These are phyloP conservation scores for Stagonosporopsis vannaccii DNA, from an alignment of 2,329 filamentous ascomycete species.

Conservation along the genomic window DNA sequence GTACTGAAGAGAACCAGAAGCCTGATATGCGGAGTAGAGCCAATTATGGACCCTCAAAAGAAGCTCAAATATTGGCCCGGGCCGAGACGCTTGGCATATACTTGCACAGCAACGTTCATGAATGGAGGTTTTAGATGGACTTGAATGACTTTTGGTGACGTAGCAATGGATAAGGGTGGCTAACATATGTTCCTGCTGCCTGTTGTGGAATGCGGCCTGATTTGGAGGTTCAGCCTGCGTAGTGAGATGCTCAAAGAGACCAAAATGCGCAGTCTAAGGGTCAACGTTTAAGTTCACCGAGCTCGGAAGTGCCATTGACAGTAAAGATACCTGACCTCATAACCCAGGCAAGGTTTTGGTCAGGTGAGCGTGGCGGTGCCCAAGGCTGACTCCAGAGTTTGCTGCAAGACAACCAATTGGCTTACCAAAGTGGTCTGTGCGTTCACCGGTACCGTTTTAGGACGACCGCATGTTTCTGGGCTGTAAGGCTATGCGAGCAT, in stretches of 20 bases:
- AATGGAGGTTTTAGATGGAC: neutral
- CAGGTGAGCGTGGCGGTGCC: constrained; percentile 17
- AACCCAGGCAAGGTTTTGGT: neutral
- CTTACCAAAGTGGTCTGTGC: constrained; percentile 2
- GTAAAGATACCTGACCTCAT: neutral
- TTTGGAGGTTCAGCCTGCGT: neutral
- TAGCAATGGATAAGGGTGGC: neutral
- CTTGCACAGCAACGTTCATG: neutral
- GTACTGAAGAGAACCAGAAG: neutral
- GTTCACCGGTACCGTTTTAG: constrained; percentile 20
- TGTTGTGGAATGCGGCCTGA: neutral
- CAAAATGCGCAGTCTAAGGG: neutral
- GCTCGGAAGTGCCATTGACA: neutral
- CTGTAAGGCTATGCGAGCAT: constrained; percentile 4
- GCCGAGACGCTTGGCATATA: constrained; percentile 12
- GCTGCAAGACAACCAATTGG: neutral
- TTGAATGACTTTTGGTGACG: neutral
- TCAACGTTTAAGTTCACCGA: constrained; percentile 4
- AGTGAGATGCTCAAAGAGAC: neutral
- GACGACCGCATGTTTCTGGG: neutral
- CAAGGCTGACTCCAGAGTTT: constrained; percentile 25
- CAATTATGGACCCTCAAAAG: neutral
- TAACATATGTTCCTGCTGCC: neutral
- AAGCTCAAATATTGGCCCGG: constrained; percentile 4
- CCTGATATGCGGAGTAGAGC: constrained; percentile 5